Evolutionary conservation across 768 basidiomycete species (phyloP).

Genomic region (Rhizopogon vesiculosus): DNA sequence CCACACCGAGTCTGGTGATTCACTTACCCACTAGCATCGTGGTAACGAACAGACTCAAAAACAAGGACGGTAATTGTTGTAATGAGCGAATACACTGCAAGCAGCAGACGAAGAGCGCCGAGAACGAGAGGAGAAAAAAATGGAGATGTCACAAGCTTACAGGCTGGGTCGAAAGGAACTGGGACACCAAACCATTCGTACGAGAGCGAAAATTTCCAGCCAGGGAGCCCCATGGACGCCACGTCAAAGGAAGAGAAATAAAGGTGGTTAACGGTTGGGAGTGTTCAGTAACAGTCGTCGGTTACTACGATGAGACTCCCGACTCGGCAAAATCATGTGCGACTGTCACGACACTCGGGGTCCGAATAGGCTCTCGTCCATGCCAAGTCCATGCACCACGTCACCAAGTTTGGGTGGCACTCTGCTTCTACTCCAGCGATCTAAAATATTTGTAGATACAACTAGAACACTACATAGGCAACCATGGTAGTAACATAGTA

Average conservation of each 20-base stretch:
- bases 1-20: conserved; percentile 17
- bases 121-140: conserved; percentile 38
- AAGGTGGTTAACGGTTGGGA: neutral
- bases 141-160: conserved; percentile 35
- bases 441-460: neutral
- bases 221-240: conserved; percentile 5
- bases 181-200: conserved; percentile 28
- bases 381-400: too few species aligned
- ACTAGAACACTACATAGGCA: neutral
- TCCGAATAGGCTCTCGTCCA: too few species aligned
- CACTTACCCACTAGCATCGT: conserved; percentile 24
- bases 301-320: neutral
- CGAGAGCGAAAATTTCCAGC: conserved; percentile 6
- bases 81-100: conserved; percentile 49
- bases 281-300: neutral
- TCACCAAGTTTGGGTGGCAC: neutral
- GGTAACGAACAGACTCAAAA: conserved; percentile 25
- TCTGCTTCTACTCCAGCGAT: neutral
- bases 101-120: conserved; percentile 37
- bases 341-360: too few species aligned
- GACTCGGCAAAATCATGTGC: too few species aligned
- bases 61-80: conserved; percentile 30
- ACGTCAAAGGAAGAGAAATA: neutral
- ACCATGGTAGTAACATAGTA: neutral
- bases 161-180: conserved; percentile 35